These are phyloP conservation scores for Hygrophorus russula DNA, from an alignment of 768 basidiomycete species.

Conservation along the genomic window DNA sequence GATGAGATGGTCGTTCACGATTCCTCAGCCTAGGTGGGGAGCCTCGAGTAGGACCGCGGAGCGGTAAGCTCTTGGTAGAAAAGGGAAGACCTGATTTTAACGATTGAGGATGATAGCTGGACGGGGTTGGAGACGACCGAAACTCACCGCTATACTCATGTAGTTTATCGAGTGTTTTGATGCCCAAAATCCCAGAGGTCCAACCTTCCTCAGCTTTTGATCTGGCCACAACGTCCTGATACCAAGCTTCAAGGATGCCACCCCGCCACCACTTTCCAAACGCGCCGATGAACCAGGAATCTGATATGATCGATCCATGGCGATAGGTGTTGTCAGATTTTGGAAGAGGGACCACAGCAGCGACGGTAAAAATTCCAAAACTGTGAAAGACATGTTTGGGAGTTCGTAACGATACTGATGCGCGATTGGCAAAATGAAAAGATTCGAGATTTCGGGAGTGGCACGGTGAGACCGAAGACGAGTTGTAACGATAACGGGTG, in stretches of 20 bases:
- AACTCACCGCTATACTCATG: slow-evolving; percentile 54
- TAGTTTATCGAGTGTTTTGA: slow-evolving; percentile 64
- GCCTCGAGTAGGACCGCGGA: slow-evolving; percentile 29
- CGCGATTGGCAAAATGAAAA: slow-evolving; percentile 87
- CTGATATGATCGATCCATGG: slow-evolving; percentile 45
- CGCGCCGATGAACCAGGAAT: slow-evolving; percentile 84
- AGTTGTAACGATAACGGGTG: slow-evolving; percentile 13
- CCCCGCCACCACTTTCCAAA: slow-evolving; percentile 91
- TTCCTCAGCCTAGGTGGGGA: slow-evolving; percentile 48
- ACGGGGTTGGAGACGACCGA: slow-evolving; percentile 3
- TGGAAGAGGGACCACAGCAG: slow-evolving; percentile 54
- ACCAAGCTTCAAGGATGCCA: slow-evolving; percentile 73
- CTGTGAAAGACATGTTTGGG: slow-evolving; percentile 81
- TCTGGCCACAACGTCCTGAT: slow-evolving; percentile 52
- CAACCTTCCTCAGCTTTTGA: slow-evolving; percentile 63
- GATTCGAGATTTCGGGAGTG: slow-evolving; percentile 30
- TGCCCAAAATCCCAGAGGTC: slow-evolving; percentile 66
- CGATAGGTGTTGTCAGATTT: slow-evolving; percentile 22
- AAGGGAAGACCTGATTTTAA: slow-evolving; percentile 33
- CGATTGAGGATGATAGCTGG: not conserved
- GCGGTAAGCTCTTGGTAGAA: slow-evolving; percentile 34
- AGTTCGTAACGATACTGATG: slow-evolving; percentile 85
- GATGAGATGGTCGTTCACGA: slow-evolving; percentile 43
- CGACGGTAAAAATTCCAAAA: slow-evolving; percentile 82
- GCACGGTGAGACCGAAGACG: slow-evolving; percentile 16